Evolutionary conservation across 306 rosid species (phyloP), one percentile per base, ranked within the genome.

Genomic region (Rosa rugosa): DNA sequence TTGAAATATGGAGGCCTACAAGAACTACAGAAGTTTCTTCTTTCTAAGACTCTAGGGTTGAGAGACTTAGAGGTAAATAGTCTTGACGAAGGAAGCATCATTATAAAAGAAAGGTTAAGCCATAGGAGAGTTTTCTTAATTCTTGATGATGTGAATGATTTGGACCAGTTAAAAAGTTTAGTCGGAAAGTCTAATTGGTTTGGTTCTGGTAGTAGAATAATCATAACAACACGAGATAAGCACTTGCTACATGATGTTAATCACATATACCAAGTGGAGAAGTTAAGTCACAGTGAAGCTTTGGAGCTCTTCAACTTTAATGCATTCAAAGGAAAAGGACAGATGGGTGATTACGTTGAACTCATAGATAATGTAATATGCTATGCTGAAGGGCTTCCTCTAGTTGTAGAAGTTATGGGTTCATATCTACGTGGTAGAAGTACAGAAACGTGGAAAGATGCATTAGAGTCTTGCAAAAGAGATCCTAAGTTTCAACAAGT

Each of bases 341-440:
- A 13, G 7, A 3, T 25, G 12, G 17, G 17, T 45, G 75, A 22
- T 70, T 45, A 23, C 8, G 11, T 3, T 9, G 4, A 70, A 46
- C 4, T 13, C 11, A 20, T 31, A 46, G 8, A 70, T 23, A 12
- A 18, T 14, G 7, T 25, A 0, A 2, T 46, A 45, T 0, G 7
- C 22, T 46, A 25, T 14, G 56, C 74, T 3, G 2, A 45, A 45
- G 74, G 74, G 31, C 74, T 46, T 22, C 93, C 93, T 13, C 7
- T 85, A 79, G 89, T 79, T 59, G 27, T 87, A 41, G 59, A 77
- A 60, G 84, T 79, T 53, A 68, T 89, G 69, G 92, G 87, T 1
- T 71, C 76, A 0, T 66, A 69, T 75, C 62, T 89, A 69, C 69
- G 27, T 71, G 46, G 75, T 0, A 75, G 65, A 67, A 82, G 64